A percentile compares a stretch with the other conserved stretches of the same genome.
phyloP scores from a whole-genome alignment of 2,329 filamentous ascomycete species.

The Botrytis sinoallii region DNA sequence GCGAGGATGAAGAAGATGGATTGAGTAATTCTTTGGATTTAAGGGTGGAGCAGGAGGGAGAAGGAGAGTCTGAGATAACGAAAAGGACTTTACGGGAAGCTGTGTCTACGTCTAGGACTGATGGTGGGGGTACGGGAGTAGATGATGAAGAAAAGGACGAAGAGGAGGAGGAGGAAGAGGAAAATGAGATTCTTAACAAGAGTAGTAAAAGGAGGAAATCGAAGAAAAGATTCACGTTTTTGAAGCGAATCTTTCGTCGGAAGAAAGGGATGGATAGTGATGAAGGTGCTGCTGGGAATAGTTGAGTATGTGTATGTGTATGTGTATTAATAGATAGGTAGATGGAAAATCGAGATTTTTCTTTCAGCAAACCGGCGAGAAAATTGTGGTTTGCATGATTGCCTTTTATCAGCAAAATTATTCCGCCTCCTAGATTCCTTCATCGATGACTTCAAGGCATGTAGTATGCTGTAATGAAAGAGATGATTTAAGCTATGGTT shows the following conservation, averaged over 20 bases:
- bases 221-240: neutral
- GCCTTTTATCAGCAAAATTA: neutral
- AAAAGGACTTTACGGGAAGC: neutral
- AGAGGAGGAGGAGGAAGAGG: too few species aligned
- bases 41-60: rapidly evolving
- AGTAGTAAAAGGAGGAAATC: neutral
- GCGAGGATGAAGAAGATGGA: neutral
- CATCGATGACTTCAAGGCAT: neutral
- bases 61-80: neutral
- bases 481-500: neutral
- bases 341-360: neutral
- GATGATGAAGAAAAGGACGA: too few species aligned
- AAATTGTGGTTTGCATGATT: neutral
- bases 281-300: neutral
- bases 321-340: neutral
- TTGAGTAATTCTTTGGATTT: rapidly evolving
- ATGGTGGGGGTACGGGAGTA: neutral
- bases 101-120: neutral
- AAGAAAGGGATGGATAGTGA: neutral
- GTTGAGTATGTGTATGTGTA: neutral
- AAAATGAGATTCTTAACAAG: neutral
- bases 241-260: neutral
- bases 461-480: neutral
- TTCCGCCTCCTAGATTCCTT: rapidly evolving
- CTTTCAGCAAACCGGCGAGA: neutral